Base-by-base conservation (phyloP, 2,329 filamentous ascomycete species). In the Arthroderma sp. region DNA sequence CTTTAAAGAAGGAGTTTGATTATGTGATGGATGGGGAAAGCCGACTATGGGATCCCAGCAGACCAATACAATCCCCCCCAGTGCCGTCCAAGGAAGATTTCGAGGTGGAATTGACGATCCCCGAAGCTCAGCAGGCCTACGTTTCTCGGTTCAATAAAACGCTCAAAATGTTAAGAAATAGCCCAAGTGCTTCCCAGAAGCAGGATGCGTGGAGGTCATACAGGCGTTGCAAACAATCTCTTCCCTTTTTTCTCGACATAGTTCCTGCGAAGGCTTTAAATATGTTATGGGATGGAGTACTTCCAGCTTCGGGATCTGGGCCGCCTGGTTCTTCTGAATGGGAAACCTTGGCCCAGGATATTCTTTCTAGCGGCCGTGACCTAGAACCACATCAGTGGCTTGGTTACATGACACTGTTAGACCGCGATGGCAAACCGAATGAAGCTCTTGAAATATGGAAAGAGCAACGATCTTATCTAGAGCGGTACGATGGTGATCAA, bases 361-460 rank as follows among this genome's bases (percentile, higher is more conserved):
- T 85, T 69, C 68, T 70, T 45, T 69, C 72, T 4, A 72, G 74
- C 11, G 77, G 75, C 5, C 67, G 75, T 40, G 52, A 66, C 1
- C 63, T 87, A 43, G 69, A 63, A 8, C 68, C 71, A 3, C 59
- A 67, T 2, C 80, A 84, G 53, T 75, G 78, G 50, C 63, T 87
- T 11, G 64, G 81, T 29, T 79, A 79, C 30, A 77, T 87, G 30
- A 79, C 85, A 55, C 77, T 81, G 46, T 67, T 83, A 36, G 80
- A 83, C 50, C 66, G 78, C 4, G 71, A 74, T 36, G 81, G 79
- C 2, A 75, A 75, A 58, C 68, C 73, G 46, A 64, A 67, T 4
- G 71, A 75, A 50, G 81, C 81, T 0, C 61, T 82, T 27, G 72
- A 77, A 8, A 72, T 74, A 39, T 85, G 82, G 78, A 75, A 75